These are phyloP conservation scores for Solanum aculeatissimum DNA, from an alignment of 305 asterid species.

Conservation along the genomic window DNA sequence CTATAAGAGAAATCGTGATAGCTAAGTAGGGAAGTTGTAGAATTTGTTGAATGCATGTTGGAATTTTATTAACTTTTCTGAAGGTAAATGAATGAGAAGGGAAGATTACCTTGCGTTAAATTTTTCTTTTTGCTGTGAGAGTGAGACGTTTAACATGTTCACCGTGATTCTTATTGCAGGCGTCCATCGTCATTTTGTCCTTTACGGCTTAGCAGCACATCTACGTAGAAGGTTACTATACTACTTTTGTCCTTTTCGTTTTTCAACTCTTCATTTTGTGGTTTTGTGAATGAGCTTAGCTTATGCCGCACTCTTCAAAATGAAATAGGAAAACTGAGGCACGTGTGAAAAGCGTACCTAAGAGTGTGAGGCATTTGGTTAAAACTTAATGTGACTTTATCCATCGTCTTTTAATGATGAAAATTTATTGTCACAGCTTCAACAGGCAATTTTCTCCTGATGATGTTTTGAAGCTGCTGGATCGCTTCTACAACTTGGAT, in stretches of 20 bases:
- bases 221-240: slow-evolving; percentile 41
- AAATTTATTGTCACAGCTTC: slow-evolving; percentile 37
- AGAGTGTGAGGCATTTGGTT: not conserved
- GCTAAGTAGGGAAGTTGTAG: too few species aligned
- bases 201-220: slow-evolving; percentile 27
- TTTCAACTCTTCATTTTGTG: not conserved
- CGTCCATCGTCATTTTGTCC: slow-evolving; percentile 55
- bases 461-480: slow-evolving; percentile 72
- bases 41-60: too few species aligned
- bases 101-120: not conserved
- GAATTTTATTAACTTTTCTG: too few species aligned
- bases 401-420: not conserved
- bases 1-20: not conserved
- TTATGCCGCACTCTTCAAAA: not conserved
- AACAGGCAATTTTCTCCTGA: slow-evolving; percentile 60
- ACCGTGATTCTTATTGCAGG: slow-evolving; percentile 33
- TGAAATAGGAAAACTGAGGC: not conserved
- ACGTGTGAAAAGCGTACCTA: not conserved
- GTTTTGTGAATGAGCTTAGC: not conserved
- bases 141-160: not conserved
- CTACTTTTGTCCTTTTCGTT: not conserved
- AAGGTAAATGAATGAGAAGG: too few species aligned
- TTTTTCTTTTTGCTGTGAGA: not conserved
- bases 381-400: not conserved
- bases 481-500: slow-evolving; percentile 80